Evolutionary conservation across 2,329 filamentous ascomycete species (phyloP), one percentile per base, ranked within the genome.

Genomic region (Juglanconis oblonga): DNA sequence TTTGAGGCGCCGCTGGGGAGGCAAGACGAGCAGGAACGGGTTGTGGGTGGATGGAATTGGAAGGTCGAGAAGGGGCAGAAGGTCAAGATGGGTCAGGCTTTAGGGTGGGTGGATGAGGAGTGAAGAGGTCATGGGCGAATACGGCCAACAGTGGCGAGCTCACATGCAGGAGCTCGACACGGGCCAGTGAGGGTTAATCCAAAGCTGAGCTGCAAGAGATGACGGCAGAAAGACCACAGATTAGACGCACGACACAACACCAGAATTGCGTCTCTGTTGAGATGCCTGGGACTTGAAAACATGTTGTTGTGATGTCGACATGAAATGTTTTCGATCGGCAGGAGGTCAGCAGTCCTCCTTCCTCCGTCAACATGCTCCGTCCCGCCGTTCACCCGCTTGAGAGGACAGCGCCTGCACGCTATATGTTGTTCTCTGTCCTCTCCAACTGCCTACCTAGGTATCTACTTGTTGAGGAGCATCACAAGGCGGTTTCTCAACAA

Each of bases 1-100:
- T 99, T 99, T 71, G 96, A 99, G 76, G 95, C 95, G 11, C 95
- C 95, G 0, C 85, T 87, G 57, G 84, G 86, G 1, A 87, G 84
- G 73, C 80, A 79, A 59, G 76, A 74, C 7, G 78, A 77, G 36
- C 80, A 78, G 24, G 80, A 79, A 1, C 77, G 81, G 55, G 77
- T 82, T 57, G 53, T 31, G 29, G 85, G 83, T 13, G 92, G 92
- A 0, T 98, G 92, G 84, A 84, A 81, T 63, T 99, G 95, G 94
- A 82, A 81, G 33, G 89, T 98, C 52, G 86, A 94, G 70, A 92
- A 92, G 75, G 95, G 94, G 0, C 90, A 94, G 78, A 90, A 82
- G 68, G 86, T 99, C 63, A 92, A 92, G 78, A 89, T 98, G 77
- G 95, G 95, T 3, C 83, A 99, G 77, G 87, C 89, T 7, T 73